A percentile compares a stretch with the other conserved stretches of the same genome.
These are phyloP conservation scores for Aspergillus aculeatinus DNA, from an alignment of 2,329 filamentous ascomycete species.

Conservation along the genomic window DNA sequence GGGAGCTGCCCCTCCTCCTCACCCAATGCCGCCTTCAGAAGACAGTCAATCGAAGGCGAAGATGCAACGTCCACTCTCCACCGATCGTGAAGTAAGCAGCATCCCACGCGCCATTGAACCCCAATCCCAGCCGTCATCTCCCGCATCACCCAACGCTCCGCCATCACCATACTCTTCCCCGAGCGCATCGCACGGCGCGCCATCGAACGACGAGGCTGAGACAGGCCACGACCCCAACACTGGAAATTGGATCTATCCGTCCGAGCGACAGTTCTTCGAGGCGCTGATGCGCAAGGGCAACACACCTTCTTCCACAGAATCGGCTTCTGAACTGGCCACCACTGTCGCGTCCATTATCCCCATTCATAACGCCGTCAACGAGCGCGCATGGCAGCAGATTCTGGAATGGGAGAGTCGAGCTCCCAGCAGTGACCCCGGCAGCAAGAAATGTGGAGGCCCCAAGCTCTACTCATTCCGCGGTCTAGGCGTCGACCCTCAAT, in stretches of 20 bases:
- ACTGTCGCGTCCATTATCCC: constrained; percentile 93
- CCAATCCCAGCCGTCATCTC: constrained; percentile 17
- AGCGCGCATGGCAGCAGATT: constrained; percentile 92
- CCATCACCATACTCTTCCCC: constrained; percentile 34
- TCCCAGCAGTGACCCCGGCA: constrained; percentile 53
- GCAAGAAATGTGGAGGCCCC: constrained; percentile 71
- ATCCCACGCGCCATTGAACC: constrained; percentile 65
- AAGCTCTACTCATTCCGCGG: constrained; percentile 82
- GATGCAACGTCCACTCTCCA: constrained; percentile 54
- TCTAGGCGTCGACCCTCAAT: constrained; percentile 48
- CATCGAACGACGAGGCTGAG: constrained; percentile 76
- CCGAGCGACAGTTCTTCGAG: constrained; percentile 96
- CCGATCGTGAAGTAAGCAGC: constrained; percentile 71
- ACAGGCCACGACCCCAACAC: constrained; percentile 66
- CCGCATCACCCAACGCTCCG: constrained; percentile 24
- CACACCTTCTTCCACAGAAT: constrained; percentile 54
- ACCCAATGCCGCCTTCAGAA: constrained; percentile 30
- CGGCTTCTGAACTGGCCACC: constrained; percentile 49
- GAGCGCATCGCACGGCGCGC: constrained; percentile 37
- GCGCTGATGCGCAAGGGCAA: constrained; percentile 92
- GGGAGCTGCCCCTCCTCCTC: constrained; percentile 33
- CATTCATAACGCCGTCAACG: constrained; percentile 98
- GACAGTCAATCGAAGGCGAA: constrained; percentile 28
- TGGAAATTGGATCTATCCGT: constrained; percentile 97
- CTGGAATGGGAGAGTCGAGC: constrained; percentile 79